Percentiles rank a stretch among this genome's conserved stretches.
Conservation (phyloP, 2,329 filamentous ascomycete species). For the Botrytis paeoniae region DNA sequence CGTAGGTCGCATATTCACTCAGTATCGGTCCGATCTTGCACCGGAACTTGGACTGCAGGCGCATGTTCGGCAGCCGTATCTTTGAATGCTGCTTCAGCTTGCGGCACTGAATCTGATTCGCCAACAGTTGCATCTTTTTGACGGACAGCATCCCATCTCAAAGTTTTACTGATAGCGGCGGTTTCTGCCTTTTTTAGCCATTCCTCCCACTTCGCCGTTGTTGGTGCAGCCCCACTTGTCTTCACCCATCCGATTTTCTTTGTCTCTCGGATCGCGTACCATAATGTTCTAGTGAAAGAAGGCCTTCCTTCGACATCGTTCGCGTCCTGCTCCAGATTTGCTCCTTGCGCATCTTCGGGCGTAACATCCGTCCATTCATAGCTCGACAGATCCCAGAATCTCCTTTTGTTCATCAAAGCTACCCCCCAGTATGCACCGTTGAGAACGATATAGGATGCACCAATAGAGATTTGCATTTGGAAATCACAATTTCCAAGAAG, state of each 20-base stretch:
- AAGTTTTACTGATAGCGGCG: constrained; percentile 39
- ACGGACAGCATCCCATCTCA: constrained; percentile 47
- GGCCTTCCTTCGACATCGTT: constrained; percentile 44
- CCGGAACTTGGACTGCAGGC: constrained; percentile 31
- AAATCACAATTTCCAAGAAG: constrained; percentile 61
- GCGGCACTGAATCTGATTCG: constrained; percentile 22
- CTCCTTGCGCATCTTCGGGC: constrained; percentile 40
- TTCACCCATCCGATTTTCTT: constrained; percentile 51
- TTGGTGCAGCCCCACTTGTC: constrained; percentile 50
- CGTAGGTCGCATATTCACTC: not conserved
- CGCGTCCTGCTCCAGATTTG: constrained; percentile 37
- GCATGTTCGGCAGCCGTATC: constrained; percentile 32
- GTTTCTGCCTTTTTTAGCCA: constrained; percentile 52
- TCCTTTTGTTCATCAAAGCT: constrained; percentile 40
- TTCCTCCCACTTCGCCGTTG: constrained; percentile 48
- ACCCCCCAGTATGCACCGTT: constrained; percentile 57
- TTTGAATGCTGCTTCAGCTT: constrained; percentile 16
- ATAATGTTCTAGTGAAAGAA: constrained; percentile 55
- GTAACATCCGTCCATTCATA: constrained; percentile 47
- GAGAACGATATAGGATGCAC: constrained; percentile 54
- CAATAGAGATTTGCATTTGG: constrained; percentile 57
- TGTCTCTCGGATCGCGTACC: constrained; percentile 57
- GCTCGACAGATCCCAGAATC: constrained; percentile 57
- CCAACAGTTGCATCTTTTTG: constrained; percentile 50
- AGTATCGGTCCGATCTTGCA: constrained; percentile 15